Percentiles rank a stretch among this genome's conserved stretches.
Evolutionary conservation across 441 rosid species (phyloP).

Genomic region (Theobroma grandiflorum): DNA sequence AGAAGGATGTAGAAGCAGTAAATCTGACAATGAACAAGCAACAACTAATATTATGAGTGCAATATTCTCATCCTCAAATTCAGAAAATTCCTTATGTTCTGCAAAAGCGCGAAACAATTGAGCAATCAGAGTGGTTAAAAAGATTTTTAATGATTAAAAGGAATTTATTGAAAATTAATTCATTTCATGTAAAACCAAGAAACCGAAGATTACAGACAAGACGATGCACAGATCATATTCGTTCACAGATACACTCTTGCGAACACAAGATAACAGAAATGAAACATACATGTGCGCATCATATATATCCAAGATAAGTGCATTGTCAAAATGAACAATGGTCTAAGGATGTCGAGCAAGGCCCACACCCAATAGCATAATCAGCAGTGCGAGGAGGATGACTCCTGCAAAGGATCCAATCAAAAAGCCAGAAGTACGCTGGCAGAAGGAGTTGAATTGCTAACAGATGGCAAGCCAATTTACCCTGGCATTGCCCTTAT

Average conservation of each 20-base stretch:
- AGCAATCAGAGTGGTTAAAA: neutral
- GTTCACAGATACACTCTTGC: slow-evolving; percentile 13
- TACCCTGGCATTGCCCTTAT: slow-evolving; percentile 57
- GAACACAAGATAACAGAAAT: slow-evolving; percentile 30
- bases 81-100: neutral
- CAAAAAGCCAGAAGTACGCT: slow-evolving; percentile 61
- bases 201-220: neutral
- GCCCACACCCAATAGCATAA: slow-evolving; percentile 47
- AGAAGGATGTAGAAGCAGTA: neutral
- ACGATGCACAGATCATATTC: slow-evolving; percentile 3
- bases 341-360: slow-evolving; percentile 50
- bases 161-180: neutral
- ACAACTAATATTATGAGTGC: neutral
- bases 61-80: neutral
- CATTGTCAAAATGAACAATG: neutral
- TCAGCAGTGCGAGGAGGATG: slow-evolving; percentile 41
- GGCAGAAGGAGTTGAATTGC: slow-evolving; percentile 66
- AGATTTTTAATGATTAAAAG: neutral
- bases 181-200: neutral
- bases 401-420: slow-evolving; percentile 60
- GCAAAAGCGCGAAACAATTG: neutral
- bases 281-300: neutral
- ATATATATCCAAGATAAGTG: neutral
- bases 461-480: slow-evolving; percentile 73
- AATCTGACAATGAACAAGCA: neutral